phyloP scores from a whole-genome alignment of 495 filamentous ascomycete species.

The Pseudomonodictys pantanalensis region DNA sequence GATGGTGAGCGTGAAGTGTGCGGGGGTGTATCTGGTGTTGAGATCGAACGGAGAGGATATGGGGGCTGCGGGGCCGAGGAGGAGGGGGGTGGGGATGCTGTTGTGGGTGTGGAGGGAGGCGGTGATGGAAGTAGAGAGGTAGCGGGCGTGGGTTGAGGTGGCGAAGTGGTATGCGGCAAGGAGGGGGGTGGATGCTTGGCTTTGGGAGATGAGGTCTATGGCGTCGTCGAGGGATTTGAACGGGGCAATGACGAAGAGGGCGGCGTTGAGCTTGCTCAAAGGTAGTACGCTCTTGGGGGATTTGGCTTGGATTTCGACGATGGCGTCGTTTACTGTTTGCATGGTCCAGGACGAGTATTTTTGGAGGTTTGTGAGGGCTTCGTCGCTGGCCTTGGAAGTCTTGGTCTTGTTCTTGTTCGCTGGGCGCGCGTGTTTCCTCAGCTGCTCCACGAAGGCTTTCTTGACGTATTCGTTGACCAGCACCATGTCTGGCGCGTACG shows the following conservation, averaged over 20 bases:
- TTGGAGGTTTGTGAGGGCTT: too few relatives aligned
- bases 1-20: conserved; percentile 42
- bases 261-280: conserved; percentile 38
- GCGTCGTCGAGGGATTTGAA: conserved; percentile 49
- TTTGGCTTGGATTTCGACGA: conserved; percentile 3
- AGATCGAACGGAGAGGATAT: conserved; percentile 31
- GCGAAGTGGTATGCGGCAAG: conserved; percentile 54
- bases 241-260: conserved; percentile 42
- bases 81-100: conserved; percentile 50
- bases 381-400: neutral
- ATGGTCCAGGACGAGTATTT: too few relatives aligned
- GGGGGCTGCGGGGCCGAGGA: conserved; percentile 48
- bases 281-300: neutral
- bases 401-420: neutral
- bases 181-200: conserved; percentile 31
- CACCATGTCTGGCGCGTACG: conserved; percentile 55
- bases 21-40: conserved; percentile 42
- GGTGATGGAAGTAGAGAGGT: conserved; percentile 52
- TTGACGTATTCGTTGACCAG: conserved; percentile 57
- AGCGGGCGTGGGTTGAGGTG: conserved; percentile 48
- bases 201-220: conserved; percentile 43
- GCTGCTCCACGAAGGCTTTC: conserved; percentile 49
- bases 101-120: conserved; percentile 50
- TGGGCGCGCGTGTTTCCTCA: conserved; percentile 41
- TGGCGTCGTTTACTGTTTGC: neutral